These are phyloP conservation scores for Rhipidocladum racemiflorum DNA, from an alignment of 176 grass and related monocot species.

Conservation along the genomic window DNA sequence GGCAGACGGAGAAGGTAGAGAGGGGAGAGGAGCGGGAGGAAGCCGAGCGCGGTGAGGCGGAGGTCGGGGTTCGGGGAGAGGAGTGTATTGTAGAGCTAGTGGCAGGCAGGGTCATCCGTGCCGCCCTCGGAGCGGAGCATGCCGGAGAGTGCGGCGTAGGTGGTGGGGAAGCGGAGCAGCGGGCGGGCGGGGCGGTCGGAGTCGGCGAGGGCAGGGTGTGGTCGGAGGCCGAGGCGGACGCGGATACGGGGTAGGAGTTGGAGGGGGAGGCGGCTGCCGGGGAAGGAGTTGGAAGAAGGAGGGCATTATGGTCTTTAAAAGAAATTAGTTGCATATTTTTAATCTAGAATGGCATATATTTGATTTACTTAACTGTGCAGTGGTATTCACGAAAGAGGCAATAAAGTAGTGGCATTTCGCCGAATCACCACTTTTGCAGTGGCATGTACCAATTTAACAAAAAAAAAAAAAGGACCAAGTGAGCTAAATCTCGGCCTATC, in stretches of 20 bases:
- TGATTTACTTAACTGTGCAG: too few species aligned
- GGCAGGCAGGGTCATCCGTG: slow-evolving; percentile 75
- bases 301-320: too few species aligned
- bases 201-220: slow-evolving; percentile 72
- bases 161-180: slow-evolving; percentile 60
- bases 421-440: too few species aligned
- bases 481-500: too few species aligned
- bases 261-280: slow-evolving; percentile 37
- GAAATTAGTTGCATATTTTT: too few species aligned
- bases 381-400: too few species aligned
- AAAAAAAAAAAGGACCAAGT: too few species aligned
- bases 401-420: too few species aligned
- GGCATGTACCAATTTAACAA: too few species aligned
- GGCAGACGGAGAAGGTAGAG: slow-evolving; percentile 81
- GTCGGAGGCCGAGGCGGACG: slow-evolving; percentile 30
- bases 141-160: slow-evolving; percentile 59
- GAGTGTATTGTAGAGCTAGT: slow-evolving; percentile 95
- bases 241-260: slow-evolving; percentile 28
- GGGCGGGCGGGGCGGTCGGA: slow-evolving; percentile 79
- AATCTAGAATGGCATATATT: too few species aligned
- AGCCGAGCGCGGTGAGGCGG: slow-evolving; percentile 80
- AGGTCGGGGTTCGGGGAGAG: slow-evolving; percentile 86
- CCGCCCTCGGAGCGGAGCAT: slow-evolving; percentile 68
- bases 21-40: slow-evolving; percentile 79
- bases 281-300: too few species aligned